Conservation (phyloP, 164 flowering plant genomes). For the Warburgia ugandensis region DNA sequence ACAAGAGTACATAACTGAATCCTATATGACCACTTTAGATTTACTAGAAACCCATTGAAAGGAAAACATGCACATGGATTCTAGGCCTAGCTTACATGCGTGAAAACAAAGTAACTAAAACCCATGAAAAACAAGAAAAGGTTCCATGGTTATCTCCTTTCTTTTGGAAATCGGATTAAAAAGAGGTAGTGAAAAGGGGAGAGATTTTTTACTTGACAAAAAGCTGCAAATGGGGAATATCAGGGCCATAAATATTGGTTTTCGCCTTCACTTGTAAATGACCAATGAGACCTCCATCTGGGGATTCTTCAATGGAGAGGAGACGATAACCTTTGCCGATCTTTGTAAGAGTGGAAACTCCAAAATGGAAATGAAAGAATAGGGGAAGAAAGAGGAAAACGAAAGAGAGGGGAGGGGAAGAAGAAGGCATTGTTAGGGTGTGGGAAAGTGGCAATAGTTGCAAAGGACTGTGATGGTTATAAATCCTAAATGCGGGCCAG, state of each 20-base stretch:
- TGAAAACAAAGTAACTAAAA: no score
- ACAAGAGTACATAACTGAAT: no score
- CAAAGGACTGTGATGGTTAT: background rate
- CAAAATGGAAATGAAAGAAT: slow-evolving; percentile 13
- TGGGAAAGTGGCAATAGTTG: background rate
- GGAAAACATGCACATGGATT: no score
- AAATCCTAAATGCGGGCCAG: background rate
- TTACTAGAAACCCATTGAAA: no score
- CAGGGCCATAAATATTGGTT: slow-evolving; percentile 71
- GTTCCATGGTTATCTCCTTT: background rate
- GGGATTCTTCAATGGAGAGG: slow-evolving; percentile 58
- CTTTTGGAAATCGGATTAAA: background rate
- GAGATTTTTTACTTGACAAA: slow-evolving; percentile 62
- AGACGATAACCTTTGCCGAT: slow-evolving; percentile 79
- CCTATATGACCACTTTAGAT: no score
- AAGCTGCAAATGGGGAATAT: slow-evolving; percentile 67
- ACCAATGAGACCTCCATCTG: slow-evolving; percentile 75
- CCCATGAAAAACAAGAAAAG: background rate
- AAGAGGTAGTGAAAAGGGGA: background rate
- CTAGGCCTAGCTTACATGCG: no score
- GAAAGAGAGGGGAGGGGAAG: background rate
- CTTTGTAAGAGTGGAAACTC: slow-evolving; percentile 20
- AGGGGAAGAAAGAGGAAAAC: slow-evolving; percentile 1
- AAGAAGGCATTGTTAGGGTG: background rate
- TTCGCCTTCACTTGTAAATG: slow-evolving; percentile 60